Conservation (phyloP, 768 basidiomycete species). For the Lactifluus piperatus region DNA sequence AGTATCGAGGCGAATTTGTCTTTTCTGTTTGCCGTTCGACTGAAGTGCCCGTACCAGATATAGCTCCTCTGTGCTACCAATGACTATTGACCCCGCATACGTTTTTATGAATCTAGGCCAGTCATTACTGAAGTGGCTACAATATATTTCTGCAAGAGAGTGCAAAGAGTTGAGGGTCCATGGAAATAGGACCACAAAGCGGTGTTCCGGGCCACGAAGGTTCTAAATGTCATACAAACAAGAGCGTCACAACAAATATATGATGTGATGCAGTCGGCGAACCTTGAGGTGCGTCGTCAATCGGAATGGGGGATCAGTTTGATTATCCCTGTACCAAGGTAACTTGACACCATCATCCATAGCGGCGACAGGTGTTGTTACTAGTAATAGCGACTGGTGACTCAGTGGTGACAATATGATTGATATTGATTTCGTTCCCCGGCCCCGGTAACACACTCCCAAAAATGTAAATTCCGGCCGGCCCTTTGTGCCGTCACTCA, state of each 20-base stretch:
- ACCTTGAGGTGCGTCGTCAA: constrained; percentile 39
- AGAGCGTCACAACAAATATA: constrained; percentile 22
- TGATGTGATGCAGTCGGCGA: constrained; percentile 22
- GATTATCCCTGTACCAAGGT: constrained; percentile 30
- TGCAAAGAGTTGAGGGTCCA: constrained; percentile 6
- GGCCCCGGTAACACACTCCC: neutral
- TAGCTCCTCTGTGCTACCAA: constrained; percentile 11
- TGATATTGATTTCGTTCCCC: no score
- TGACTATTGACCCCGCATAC: constrained; percentile 1
- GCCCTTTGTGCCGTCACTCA: neutral
- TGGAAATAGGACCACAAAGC: constrained; percentile 22
- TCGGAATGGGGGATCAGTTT: constrained; percentile 32
- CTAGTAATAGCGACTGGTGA: neutral
- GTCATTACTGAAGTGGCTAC: neutral
- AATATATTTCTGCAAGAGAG: neutral
- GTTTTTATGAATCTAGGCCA: constrained; percentile 1
- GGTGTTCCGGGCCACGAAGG: constrained; percentile 35
- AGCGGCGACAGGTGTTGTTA: neutral
- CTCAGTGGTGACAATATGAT: no score
- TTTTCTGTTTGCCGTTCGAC: neutral
- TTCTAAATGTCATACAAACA: constrained; percentile 33
- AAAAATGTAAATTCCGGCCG: constrained; percentile 6
- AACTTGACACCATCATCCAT: constrained; percentile 6
- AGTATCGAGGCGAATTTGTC: constrained; percentile 6
- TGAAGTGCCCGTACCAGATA: constrained; percentile 6